phyloP scores from a whole-genome alignment of 495 filamentous ascomycete genomes.

The Aspergillus baeticus region DNA sequence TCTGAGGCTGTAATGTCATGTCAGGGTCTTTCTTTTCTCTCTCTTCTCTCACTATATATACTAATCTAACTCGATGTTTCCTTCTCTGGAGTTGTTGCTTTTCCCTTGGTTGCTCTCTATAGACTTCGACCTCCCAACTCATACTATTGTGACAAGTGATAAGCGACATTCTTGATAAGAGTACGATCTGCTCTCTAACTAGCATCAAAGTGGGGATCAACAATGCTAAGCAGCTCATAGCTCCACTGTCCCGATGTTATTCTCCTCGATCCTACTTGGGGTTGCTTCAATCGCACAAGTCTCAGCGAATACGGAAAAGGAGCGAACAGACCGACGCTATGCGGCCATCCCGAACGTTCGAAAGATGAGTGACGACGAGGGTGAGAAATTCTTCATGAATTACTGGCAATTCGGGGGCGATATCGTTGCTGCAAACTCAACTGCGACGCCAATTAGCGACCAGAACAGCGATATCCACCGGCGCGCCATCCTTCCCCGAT shows the following conservation, averaged over 20 bases:
- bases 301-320: constrained; percentile 7
- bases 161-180: not conserved
- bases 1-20: not conserved
- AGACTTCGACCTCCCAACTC: too few species aligned
- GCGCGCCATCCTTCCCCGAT: constrained; percentile 17
- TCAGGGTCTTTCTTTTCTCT: not conserved
- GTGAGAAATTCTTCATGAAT: constrained; percentile 77
- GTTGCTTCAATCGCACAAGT: constrained; percentile 8
- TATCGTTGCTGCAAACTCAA: constrained; percentile 6
- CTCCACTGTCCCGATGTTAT: constrained; percentile 7
- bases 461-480: not conserved
- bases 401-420: constrained; percentile 55
- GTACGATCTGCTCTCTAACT: not conserved
- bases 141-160: too few species aligned
- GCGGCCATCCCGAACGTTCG: constrained; percentile 41
- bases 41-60: not conserved
- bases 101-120: too few species aligned
- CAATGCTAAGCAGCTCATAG: not conserved
- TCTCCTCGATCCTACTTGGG: constrained; percentile 7
- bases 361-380: constrained; percentile 81
- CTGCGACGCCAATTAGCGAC: not conserved
- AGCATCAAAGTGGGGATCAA: too few species aligned
- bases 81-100: too few species aligned
- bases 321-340: constrained; percentile 24
- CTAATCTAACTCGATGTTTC: not conserved